Base-by-base conservation (phyloP, 148 eudicot genomes). In the Fagopyrum homotropicum region DNA sequence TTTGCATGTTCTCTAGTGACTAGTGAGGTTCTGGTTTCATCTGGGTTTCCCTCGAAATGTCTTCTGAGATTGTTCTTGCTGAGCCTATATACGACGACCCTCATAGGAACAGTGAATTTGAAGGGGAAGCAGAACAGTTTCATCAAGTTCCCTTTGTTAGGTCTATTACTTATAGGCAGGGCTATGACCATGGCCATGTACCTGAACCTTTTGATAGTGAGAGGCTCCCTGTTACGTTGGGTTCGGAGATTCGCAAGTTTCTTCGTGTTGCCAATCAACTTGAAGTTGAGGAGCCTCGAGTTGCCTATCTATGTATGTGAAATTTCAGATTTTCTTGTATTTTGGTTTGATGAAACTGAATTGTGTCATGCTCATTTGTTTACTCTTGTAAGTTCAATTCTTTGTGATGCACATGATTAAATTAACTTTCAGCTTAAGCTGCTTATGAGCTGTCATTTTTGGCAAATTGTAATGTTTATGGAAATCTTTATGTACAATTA, bases 131-230 rank as follows among this genome's bases (percentile, higher is more conserved):
- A 8, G 77, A 73, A 57, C 71, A 43, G 6, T 4, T 45, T 15
- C 51, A 70, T n/a, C 17, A 47, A 0, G 80, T 47, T 9, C 79
- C 82, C 35, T 84, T 76, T 47, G 81, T 83, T 0, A 87, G 93
- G 80, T 82, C 85, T 4, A 82, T 94, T 70, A 88, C 97, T 75
- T 85, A 60, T 19, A 84, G 82, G 43, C 77, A 81, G 14, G 17
- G n/a, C 43, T 45, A 35, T 35, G 70, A 35, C 45, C 52, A 49
- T 49, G 52, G 12, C 52, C 43, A 66, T 15, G 83, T 81, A 44
- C 84, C 92, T 0, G 92, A 92, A 76, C 92, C 88, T 15, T 94
- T 94, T 72, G 98, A 94, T 56, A 91, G 97, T 76, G 98, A 94
- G 86, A 91, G 89, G 69, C 72, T 94, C 77, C 98, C 98, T 0